Conservation (phyloP, 208 protist species). For the Trypanosoma mega region DNA sequence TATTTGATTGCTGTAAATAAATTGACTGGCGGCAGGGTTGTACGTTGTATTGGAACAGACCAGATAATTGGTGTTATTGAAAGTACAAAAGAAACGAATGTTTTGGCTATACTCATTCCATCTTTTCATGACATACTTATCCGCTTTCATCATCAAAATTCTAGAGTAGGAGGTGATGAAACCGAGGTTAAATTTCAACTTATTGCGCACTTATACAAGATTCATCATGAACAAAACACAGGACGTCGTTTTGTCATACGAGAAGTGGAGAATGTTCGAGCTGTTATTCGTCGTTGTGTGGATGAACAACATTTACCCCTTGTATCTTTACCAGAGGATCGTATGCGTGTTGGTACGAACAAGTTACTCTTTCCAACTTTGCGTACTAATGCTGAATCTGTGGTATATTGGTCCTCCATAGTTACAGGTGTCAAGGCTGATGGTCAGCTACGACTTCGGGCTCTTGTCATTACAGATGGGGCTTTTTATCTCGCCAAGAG, state of each 20-base stretch:
- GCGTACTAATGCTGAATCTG: constrained; percentile 38
- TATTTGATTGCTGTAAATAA: constrained; percentile 47
- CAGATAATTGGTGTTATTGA: constrained; percentile 57
- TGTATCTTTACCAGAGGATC: constrained; percentile 24
- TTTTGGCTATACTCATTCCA: constrained; percentile 53
- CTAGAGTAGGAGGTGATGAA: constrained; percentile 25
- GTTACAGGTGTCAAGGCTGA: constrained; percentile 34
- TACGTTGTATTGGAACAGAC: constrained; percentile 33
- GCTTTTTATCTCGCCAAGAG: constrained; percentile 45
- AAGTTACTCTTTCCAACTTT: constrained; percentile 37
- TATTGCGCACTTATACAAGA: constrained; percentile 57
- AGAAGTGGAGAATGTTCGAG: constrained; percentile 34
- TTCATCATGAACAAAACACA: constrained; percentile 27
- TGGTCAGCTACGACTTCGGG: constrained; percentile 29
- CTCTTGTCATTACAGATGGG: constrained; percentile 51
- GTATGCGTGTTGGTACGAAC: constrained; percentile 30
- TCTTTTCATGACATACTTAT: constrained; percentile 67
- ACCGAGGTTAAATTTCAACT: constrained; percentile 52
- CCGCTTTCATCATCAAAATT: constrained; percentile 29
- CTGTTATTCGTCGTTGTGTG: constrained; percentile 36
- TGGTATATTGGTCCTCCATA: constrained; percentile 58
- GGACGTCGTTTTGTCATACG: constrained; percentile 45
- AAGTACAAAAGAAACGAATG: constrained; percentile 33
- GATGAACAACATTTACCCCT: constrained; percentile 45
- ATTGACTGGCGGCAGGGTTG: constrained; percentile 16